phyloP scores from a whole-genome alignment of 352 stramenopile genomes.

The Globisporangium yorkense region DNA sequence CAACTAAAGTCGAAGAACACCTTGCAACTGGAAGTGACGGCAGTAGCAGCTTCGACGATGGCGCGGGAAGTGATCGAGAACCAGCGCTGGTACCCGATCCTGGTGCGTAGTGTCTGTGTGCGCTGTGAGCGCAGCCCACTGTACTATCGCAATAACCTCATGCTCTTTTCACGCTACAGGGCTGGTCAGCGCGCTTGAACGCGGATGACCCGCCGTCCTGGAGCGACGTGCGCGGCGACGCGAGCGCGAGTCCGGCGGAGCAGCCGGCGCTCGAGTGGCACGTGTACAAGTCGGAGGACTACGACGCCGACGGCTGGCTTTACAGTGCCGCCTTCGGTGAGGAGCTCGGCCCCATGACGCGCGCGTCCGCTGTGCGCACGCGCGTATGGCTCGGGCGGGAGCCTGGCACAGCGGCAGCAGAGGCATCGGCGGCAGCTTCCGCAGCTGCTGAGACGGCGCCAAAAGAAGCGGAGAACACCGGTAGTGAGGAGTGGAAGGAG shows the following conservation, averaged over 20 bases:
- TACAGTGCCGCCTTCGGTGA: slow-evolving; percentile 68
- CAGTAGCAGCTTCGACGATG: slow-evolving; percentile 13
- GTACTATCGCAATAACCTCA: not conserved
- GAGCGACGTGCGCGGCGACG: slow-evolving; percentile 39
- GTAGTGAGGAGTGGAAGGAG: slow-evolving; percentile 27
- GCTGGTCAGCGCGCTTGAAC: slow-evolving; percentile 65
- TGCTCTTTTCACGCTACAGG: slow-evolving; percentile 24
- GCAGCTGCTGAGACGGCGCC: not conserved
- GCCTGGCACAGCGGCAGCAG: slow-evolving; percentile 24
- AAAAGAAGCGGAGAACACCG: slow-evolving; percentile 7
- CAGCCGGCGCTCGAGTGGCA: slow-evolving; percentile 59
- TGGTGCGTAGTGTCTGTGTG: slow-evolving; percentile 28
- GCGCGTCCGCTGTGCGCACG: slow-evolving; percentile 62
- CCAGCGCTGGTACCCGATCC: slow-evolving; percentile 77
- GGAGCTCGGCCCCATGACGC: slow-evolving; percentile 54
- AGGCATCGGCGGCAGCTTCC: slow-evolving; percentile 3
- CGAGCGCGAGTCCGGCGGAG: slow-evolving; percentile 46
- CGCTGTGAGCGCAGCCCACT: not conserved
- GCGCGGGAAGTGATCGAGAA: slow-evolving; percentile 79
- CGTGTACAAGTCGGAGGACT: slow-evolving; percentile 81
- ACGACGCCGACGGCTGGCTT: slow-evolving; percentile 82
- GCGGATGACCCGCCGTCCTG: slow-evolving; percentile 67
- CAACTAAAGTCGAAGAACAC: not conserved
- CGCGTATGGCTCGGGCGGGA: slow-evolving; percentile 70
- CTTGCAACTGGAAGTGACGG: not conserved